Percentiles rank a stretch among this genome's conserved stretches.
phyloP scores from a whole-genome alignment of 495 filamentous ascomycete genomes.

The Neohortaea acidophila region DNA sequence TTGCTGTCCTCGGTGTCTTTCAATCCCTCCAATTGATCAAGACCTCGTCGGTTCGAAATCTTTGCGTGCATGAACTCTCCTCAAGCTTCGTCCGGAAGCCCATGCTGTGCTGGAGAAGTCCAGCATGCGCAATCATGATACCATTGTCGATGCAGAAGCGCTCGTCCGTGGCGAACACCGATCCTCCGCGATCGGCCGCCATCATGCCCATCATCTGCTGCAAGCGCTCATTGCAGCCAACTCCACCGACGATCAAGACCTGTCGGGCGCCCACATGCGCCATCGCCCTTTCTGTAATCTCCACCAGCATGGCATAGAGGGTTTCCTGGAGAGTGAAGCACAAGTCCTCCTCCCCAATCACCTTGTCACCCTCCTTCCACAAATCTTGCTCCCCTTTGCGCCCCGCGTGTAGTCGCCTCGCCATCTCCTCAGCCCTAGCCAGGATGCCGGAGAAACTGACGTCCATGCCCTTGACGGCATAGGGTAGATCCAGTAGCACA shows the following conservation, averaged over 20 bases:
- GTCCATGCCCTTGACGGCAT: constrained; percentile 97
- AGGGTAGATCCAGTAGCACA: constrained; percentile 72
- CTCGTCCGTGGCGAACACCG: constrained; percentile 88
- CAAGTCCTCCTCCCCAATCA: constrained; percentile 67
- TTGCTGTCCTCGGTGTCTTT: constrained; percentile 37
- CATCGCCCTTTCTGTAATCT: constrained; percentile 98
- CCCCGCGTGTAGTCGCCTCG: constrained; percentile 25
- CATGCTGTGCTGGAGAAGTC: constrained; percentile 64
- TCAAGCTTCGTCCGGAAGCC: constrained; percentile 62
- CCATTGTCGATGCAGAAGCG: constrained; percentile 98
- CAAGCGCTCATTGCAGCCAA: constrained; percentile 89
- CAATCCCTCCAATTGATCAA: constrained; percentile 78
- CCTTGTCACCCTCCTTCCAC: constrained; percentile 28
- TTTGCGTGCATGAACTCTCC: constrained; percentile 80
- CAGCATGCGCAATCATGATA: constrained; percentile 98
- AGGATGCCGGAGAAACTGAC: constrained; percentile 88
- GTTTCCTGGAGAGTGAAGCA: constrained; percentile 95
- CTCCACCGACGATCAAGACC: constrained; percentile 92
- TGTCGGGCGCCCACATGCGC: constrained; percentile 84
- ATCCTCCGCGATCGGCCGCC: constrained; percentile 80
- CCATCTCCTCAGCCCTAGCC: constrained; percentile 62
- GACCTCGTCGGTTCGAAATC: constrained; percentile 91
- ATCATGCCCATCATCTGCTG: constrained; percentile 98
- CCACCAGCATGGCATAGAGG: constrained; percentile 88
- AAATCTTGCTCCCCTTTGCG: constrained; percentile 11